Evolutionary conservation across 1,284 basidiomycete genomes (phyloP), one percentile per base, ranked within the genome.

Genomic region (Puccinia horiana): DNA sequence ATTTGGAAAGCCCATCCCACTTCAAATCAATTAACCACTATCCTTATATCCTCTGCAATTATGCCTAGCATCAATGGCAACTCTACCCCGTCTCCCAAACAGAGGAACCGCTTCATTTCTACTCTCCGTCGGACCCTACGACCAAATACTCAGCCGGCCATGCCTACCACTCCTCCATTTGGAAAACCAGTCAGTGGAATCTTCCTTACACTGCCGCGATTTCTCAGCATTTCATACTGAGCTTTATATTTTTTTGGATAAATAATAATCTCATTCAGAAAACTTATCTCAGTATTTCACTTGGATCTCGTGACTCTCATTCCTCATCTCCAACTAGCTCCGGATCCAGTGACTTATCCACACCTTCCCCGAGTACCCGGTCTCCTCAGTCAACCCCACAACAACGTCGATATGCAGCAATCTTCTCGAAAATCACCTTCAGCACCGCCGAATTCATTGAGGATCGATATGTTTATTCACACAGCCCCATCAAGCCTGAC

Each of bases 401-500:
- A 44, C 52, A 75, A 40, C 73, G 73, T 40, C 52, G 73, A 4
- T 58, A 75, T 42, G 73, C 73, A 23, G 49, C 73, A 4, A 26
- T 56, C 29, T 75, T 75, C 52, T 75, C 73, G 4, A 75, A 75
- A 26, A 61, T 75, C 12, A 75, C 54, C 37, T 75, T 56, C 16
- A 56, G 73, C 29, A 58, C 73, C 1, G 37, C 49, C 2, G 54
- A 75, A 26, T 75, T 56, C 32, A 58, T 75, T n/a, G 73, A 75
- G 54, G 73, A 75, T 29, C 52, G 73, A 23, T 56, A 75, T 20
- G 35, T 75, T 23, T 75, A 75, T 58, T 75, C 73, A 23, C 47
- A 75, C 2, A 75, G 54, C 47, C 73, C 72, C 9, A 32, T 18
- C 29, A 72, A 72, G 44, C 29, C 69, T 26, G 49, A 52, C 0